These are phyloP conservation scores for Fusarium penzigii DNA, from an alignment of 2,329 filamentous ascomycete genomes.

Conservation along the genomic window DNA sequence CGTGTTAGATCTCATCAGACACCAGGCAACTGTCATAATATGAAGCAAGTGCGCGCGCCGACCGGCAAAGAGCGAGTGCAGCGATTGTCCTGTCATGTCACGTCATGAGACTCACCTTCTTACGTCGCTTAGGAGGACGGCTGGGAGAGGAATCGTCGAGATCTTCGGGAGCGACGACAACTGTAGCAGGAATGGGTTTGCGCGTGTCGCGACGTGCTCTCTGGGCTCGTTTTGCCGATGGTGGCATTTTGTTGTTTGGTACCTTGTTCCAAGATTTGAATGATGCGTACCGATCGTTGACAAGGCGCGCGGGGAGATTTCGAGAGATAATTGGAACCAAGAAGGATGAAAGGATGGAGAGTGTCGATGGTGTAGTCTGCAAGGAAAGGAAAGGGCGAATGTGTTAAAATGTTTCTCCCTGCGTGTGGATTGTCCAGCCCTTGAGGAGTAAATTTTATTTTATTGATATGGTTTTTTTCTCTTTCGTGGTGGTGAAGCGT, in stretches of 20 bases:
- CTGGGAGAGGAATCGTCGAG: slow-evolving; percentile 58
- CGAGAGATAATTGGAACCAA: background rate
- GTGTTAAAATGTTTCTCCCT: background rate
- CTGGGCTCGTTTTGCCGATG: slow-evolving; percentile 39
- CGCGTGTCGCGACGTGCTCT: slow-evolving; percentile 42
- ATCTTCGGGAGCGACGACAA: slow-evolving; percentile 32
- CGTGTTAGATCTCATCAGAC: too few relatives aligned
- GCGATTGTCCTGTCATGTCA: too few relatives aligned
- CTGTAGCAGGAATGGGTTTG: slow-evolving; percentile 34
- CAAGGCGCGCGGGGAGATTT: slow-evolving; percentile 1
- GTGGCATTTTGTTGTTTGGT: slow-evolving; percentile 32
- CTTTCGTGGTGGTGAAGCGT: slow-evolving; percentile 3
- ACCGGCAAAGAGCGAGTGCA: too few relatives aligned
- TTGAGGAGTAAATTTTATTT: background rate
- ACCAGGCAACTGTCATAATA: too few relatives aligned
- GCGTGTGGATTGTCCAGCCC: background rate
- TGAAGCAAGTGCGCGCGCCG: slow-evolving; percentile 3
- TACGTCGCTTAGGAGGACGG: slow-evolving; percentile 65
- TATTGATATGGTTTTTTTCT: background rate
- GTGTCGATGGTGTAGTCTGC: background rate
- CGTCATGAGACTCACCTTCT: slow-evolving; percentile 48
- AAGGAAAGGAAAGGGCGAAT: background rate
- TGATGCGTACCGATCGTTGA: too few relatives aligned
- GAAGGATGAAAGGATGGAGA: background rate
- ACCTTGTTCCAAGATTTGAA: too few relatives aligned